Evolutionary conservation across 2,329 filamentous ascomycete genomes (phyloP), one percentile per base, ranked within the genome.

Genomic region (Dactylonectria macrodidyma): DNA sequence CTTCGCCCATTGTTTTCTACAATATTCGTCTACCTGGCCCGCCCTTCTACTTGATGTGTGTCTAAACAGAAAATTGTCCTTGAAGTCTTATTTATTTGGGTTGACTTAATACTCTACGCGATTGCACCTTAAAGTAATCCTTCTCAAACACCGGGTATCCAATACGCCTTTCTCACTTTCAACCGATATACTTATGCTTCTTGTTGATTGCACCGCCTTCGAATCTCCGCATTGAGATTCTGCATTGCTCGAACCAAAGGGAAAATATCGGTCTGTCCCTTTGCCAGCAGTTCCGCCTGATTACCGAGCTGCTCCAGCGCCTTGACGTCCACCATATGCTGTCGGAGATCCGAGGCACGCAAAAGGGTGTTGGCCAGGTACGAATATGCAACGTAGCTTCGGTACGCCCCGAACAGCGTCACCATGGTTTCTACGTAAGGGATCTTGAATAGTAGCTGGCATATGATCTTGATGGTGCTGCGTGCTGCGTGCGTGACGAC

Each of bases 321-420:
- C 54, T 68, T 66, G 0, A 76, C 66, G 34, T 78, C 77, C 2
- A 60, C 66, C 46, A 62, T 58, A 4, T 70, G 73, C 0, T 57
- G 59, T 1, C 11, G 65, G 1, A 71, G 55, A 36, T 78, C 68
- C 0, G 70, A 16, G 0, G 72, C 58, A 2, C 70, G 72, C 0
- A 78, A 44, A 2, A 79, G 67, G 8, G 66, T 71, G 26, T 75
- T 72, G 10, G 76, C 68, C 2, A 78, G 41, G 46, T 75, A 78
- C 2, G 77, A 75, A 47, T 73, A 79, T 4, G 77, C 73, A 5
- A 78, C 72, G 14, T 76, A 76, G 4, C 72, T 76, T 7, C 77
- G 62, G 10, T 77, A 79, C 4, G 75, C 75, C 10, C 77, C 77
- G 38, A 78, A 73, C 0, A 77, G 34, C 0, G 70, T 67, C 1